phyloP scores from a whole-genome alignment of 2,329 filamentous ascomycete species.

The Mycosphaerella sp. region DNA sequence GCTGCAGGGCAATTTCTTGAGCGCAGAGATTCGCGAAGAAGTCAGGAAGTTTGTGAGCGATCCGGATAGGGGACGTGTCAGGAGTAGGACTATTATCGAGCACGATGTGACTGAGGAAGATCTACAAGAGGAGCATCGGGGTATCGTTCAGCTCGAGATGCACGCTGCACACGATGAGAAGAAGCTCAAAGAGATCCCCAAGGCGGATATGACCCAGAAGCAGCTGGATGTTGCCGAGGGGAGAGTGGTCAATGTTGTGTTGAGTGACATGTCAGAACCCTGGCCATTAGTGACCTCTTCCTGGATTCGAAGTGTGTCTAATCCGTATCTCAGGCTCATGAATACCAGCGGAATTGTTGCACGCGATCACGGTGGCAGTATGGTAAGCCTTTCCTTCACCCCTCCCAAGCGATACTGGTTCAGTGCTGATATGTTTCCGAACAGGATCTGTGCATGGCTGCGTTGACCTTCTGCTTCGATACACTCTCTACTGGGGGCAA shows the following conservation, averaged over 20 bases:
- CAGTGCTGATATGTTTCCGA: neutral
- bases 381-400: slow-evolving; percentile 57
- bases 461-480: slow-evolving; percentile 77
- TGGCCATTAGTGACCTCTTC: slow-evolving; percentile 76
- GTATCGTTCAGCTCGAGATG: slow-evolving; percentile 63
- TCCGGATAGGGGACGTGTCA: slow-evolving; percentile 51
- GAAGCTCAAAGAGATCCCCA: slow-evolving; percentile 7
- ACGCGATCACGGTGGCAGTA: slow-evolving; percentile 85
- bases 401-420: neutral
- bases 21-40: slow-evolving; percentile 64
- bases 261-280: slow-evolving; percentile 99
- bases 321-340: slow-evolving; percentile 97
- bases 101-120: slow-evolving; percentile 36
- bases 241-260: slow-evolving; percentile 76
- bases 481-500: slow-evolving; percentile 76
- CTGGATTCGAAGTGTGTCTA: slow-evolving; percentile 84
- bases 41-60: slow-evolving; percentile 70
- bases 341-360: slow-evolving; percentile 88
- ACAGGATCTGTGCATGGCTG: slow-evolving; percentile 83
- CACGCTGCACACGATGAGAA: slow-evolving; percentile 31
- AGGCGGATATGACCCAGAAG: slow-evolving; percentile 22
- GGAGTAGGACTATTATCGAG: slow-evolving; percentile 25
- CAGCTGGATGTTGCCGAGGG: slow-evolving; percentile 34
- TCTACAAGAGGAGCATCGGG: slow-evolving; percentile 42
- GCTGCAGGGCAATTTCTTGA: slow-evolving; percentile 91